Evolutionary conservation across 495 filamentous ascomycete genomes (phyloP).

Genomic region (Tuber calosporum): DNA sequence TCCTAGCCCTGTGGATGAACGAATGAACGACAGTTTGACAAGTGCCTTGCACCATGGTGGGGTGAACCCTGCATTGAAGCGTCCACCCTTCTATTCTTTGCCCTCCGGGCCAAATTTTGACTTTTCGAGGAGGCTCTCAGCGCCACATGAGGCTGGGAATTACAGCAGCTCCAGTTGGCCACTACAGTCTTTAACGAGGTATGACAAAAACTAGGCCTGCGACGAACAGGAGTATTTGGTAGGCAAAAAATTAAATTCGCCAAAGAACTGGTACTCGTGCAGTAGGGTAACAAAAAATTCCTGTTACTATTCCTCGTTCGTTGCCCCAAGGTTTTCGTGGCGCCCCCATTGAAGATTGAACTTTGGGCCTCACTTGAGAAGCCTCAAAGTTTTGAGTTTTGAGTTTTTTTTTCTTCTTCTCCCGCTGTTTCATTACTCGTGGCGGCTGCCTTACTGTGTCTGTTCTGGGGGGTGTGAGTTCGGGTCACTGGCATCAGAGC

Average conservation of each 20-base stretch:
- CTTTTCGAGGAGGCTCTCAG: not conserved
- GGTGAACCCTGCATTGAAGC: not conserved
- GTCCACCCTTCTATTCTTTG: not conserved
- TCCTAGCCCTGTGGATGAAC: not conserved
- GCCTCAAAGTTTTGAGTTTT: not conserved
- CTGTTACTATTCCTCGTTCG: not conserved
- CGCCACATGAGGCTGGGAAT: not conserved
- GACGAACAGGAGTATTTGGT: not conserved
- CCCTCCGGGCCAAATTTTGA: not conserved
- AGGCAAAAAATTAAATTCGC: not conserved
- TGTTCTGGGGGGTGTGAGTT: not conserved
- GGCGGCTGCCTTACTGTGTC: not conserved
- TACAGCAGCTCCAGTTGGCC: not conserved
- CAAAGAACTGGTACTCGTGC: no score
- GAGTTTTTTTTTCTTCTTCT: no score
- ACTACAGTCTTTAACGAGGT: not conserved
- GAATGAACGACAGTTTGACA: not conserved
- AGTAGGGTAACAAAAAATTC: not conserved
- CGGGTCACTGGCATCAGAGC: not conserved
- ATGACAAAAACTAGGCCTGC: not conserved
- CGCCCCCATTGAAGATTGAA: not conserved
- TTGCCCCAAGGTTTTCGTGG: not conserved
- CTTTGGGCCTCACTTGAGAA: not conserved
- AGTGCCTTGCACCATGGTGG: not conserved
- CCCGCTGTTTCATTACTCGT: not conserved